phyloP scores from a whole-genome alignment of 73 alveolate species.

The Uronychia setigera region DNA sequence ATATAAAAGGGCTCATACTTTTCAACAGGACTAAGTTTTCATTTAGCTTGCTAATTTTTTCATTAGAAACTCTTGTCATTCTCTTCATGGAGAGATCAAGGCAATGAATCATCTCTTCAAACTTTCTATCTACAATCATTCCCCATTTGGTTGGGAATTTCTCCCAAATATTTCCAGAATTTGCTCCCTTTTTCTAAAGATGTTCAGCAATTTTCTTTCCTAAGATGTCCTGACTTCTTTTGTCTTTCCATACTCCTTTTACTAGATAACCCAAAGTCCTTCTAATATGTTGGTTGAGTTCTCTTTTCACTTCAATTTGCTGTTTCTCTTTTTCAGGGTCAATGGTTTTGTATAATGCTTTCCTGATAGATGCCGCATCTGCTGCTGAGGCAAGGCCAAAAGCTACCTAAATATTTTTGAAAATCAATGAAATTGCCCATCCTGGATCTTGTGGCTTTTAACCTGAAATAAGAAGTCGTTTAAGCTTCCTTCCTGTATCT shows the following conservation, averaged over 20 bases:
- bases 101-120: neutral
- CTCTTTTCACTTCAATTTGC: neutral
- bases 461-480: neutral
- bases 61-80: neutral
- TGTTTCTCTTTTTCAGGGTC: neutral
- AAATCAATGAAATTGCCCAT: neutral
- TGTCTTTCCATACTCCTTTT: slow-evolving; percentile 7
- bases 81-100: neutral
- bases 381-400: neutral
- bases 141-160: neutral
- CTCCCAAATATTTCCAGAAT: neutral
- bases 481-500: neutral
- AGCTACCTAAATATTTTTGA: neutral
- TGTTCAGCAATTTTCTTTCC: neutral
- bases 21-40: neutral
- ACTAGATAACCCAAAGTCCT: neutral
- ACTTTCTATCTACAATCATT: neutral
- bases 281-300: neutral
- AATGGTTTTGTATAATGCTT: too few relatives aligned
- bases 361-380: neutral
- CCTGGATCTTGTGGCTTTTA: slow-evolving; percentile 1
- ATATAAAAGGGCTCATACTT: neutral
- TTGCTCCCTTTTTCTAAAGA: neutral
- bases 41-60: neutral
- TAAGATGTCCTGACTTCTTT: neutral